A percentile compares a stretch with the other conserved stretches of the same genome.
These are phyloP conservation scores for Trichoderma erinaceum DNA, from an alignment of 495 filamentous ascomycete genomes.

Conservation along the genomic window DNA sequence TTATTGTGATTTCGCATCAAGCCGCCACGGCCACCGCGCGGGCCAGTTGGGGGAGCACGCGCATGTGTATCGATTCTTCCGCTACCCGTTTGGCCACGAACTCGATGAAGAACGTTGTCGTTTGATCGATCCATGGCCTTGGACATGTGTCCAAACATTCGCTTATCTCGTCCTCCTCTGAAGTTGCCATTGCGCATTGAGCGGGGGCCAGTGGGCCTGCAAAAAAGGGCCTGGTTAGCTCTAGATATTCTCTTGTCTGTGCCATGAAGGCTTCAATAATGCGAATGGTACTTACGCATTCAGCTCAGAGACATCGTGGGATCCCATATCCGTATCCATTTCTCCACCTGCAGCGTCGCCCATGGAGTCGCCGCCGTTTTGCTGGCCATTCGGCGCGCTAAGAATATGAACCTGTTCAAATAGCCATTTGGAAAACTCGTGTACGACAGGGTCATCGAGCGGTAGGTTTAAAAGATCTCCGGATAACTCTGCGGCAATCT, in stretches of 20 bases:
- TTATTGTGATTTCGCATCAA: conserved; percentile 47
- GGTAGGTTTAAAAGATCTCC: conserved; percentile 80
- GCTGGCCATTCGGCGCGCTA: conserved; percentile 47
- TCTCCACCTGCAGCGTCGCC: conserved; percentile 25
- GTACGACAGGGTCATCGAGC: conserved; percentile 74
- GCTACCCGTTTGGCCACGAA: conserved; percentile 63
- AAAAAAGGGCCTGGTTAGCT: background rate
- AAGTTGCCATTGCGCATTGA: conserved; percentile 74
- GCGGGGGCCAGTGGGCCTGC: conserved; percentile 87
- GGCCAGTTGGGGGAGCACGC: conserved; percentile 68
- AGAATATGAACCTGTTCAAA: conserved; percentile 75
- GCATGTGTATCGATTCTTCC: conserved; percentile 72
- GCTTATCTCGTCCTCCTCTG: conserved; percentile 53
- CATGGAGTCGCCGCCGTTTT: conserved; percentile 20
- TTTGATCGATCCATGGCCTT: conserved; percentile 73
- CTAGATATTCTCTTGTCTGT: background rate
- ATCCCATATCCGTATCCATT: conserved; percentile 65
- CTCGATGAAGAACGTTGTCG: conserved; percentile 72
- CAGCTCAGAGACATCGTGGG: conserved; percentile 41
- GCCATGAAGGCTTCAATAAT: background rate
- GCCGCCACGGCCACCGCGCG: conserved; percentile 47
- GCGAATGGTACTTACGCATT: conserved; percentile 59
- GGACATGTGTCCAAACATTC: conserved; percentile 82
- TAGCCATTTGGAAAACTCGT: conserved; percentile 83
- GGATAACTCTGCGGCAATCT: conserved; percentile 82